Conservation (phyloP, 805 yeast species). For the Citeromyces matritensis region DNA sequence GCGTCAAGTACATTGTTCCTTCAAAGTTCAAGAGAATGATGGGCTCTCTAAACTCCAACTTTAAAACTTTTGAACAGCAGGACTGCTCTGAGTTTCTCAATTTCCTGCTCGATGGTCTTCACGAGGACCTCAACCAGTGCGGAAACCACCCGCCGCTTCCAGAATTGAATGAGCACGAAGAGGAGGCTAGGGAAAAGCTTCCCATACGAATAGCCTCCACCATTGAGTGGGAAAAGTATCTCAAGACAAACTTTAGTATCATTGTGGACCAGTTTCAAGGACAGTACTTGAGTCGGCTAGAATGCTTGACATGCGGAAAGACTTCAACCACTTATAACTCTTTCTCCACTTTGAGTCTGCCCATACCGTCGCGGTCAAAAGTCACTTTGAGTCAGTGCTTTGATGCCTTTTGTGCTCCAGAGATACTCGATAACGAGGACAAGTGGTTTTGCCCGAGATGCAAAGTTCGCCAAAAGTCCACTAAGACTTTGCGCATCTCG, state of each 20-base stretch:
- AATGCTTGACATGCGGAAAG: conserved; percentile 53
- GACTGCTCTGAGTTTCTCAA: conserved; percentile 77
- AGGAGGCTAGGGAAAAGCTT: conserved; percentile 50
- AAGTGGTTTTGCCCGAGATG: conserved; percentile 80
- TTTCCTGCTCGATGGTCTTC: conserved; percentile 60
- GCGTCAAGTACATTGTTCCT: conserved; percentile 33
- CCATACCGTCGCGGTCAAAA: conserved; percentile 39
- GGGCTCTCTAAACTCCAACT: conserved; percentile 53
- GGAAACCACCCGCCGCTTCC: conserved; percentile 38
- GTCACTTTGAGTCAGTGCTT: conserved; percentile 47
- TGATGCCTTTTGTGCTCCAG: conserved; percentile 62
- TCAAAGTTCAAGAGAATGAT: conserved; percentile 46
- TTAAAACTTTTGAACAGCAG: conserved; percentile 60
- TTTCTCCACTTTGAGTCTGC: conserved; percentile 65
- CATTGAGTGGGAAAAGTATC: conserved; percentile 84
- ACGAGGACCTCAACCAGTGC: conserved; percentile 67
- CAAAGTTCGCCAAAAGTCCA: conserved; percentile 41
- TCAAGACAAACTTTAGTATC: conserved; percentile 63
- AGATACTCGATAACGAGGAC: conserved; percentile 61
- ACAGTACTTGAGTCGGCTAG: conserved; percentile 67
- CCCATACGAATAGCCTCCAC: conserved; percentile 74
- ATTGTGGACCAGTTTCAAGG: conserved; percentile 81
- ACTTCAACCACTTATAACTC: conserved; percentile 83
- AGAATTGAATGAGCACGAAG: conserved; percentile 60
- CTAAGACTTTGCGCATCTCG: conserved; percentile 59